Conservation (phyloP, 306 rosid genomes). For the Rosa persica region DNA sequence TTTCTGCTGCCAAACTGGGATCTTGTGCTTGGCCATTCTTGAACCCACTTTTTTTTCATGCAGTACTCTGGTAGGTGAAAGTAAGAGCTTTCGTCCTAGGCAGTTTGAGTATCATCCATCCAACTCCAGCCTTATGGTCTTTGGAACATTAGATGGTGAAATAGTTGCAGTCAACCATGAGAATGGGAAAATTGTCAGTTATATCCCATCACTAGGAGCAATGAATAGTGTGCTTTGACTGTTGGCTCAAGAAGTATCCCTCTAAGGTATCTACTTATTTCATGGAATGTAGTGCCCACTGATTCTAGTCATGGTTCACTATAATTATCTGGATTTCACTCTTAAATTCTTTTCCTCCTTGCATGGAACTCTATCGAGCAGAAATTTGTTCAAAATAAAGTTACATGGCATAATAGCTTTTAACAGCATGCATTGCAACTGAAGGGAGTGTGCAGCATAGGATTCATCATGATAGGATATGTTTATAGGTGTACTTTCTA, state of each 20-base stretch:
- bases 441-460: neutral
- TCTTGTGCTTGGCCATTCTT: slow-evolving; percentile 78
- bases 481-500: neutral
- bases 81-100: slow-evolving; percentile 69
- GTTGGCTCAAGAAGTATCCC: slow-evolving; percentile 87
- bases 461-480: neutral
- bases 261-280: slow-evolving; percentile 58
- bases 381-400: neutral
- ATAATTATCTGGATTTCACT: slow-evolving; percentile 13
- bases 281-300: slow-evolving; percentile 9
- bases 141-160: slow-evolving; percentile 90
- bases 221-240: slow-evolving; percentile 84
- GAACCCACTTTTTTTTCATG: slow-evolving; percentile 54
- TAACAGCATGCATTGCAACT: slow-evolving; percentile 3
- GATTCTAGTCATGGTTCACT: neutral
- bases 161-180: slow-evolving; percentile 80
- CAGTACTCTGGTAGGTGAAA: slow-evolving; percentile 45
- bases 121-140: slow-evolving; percentile 71
- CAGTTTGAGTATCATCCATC: slow-evolving; percentile 88
- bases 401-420: slow-evolving; percentile 1
- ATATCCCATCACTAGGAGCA: slow-evolving; percentile 75
- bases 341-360: slow-evolving; percentile 6
- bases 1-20: slow-evolving; percentile 73
- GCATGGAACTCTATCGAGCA: neutral
- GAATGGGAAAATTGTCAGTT: slow-evolving; percentile 55